Percentiles rank a stretch among this genome's conserved stretches.
Evolutionary conservation across 2,329 filamentous ascomycete species (phyloP).

Genomic region (Aspergillus tanneri): DNA sequence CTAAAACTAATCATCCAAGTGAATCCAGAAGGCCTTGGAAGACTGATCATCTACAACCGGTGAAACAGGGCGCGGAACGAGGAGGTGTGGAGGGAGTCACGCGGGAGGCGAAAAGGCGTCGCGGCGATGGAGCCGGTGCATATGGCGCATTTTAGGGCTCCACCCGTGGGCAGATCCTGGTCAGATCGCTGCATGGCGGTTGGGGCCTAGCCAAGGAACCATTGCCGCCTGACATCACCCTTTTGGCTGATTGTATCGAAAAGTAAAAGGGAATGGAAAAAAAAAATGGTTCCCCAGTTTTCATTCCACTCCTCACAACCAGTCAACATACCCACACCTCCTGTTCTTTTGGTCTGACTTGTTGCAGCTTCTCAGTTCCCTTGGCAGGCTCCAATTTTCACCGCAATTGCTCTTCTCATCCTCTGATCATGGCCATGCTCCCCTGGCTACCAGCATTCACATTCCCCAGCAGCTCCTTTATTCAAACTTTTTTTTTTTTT

Average conservation of each 20-base stretch:
- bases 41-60: background rate
- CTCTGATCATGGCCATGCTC: no score
- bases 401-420: constrained; percentile 15
- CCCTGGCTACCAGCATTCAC: background rate
- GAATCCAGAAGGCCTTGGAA: background rate
- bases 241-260: no score
- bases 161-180: constrained; percentile 15
- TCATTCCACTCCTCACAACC: no score
- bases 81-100: constrained; percentile 7
- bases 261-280: no score
- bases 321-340: no score
- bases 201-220: constrained; percentile 16
- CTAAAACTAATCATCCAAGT: no score
- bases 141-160: constrained; percentile 4
- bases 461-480: constrained; percentile 10
- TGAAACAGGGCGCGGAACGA: no score
- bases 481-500: background rate
- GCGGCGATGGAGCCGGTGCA: constrained; percentile 6
- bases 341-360: background rate
- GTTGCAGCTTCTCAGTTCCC: background rate
- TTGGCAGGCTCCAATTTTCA: constrained; percentile 12
- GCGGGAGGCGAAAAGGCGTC: constrained; percentile 15
- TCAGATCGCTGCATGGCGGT: constrained; percentile 22
- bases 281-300: no score
- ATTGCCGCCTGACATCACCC: constrained; percentile 20